Base-by-base conservation (phyloP, 352 stramenopile genomes). In the Globisporangium cystogenes region DNA sequence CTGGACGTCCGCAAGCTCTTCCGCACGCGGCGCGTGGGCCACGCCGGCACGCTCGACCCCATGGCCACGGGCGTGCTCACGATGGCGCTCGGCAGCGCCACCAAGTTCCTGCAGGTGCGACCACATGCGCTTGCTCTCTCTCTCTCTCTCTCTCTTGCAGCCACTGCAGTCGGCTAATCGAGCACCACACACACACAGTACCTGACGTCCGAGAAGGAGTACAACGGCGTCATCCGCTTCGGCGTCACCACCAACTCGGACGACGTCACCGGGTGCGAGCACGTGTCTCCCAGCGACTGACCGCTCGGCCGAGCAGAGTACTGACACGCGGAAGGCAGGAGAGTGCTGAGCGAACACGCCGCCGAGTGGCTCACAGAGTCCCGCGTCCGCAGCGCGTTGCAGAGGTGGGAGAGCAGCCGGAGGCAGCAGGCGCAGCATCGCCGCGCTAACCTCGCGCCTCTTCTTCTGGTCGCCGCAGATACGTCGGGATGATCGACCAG, bases 21-120 rank as follows among this genome's bases (percentile, higher is more conserved):
- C 45, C 70, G 74, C 52, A 93, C 76, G 29, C 73, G 68, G 20
- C 76, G 81, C 42, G 72, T 95, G 12, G 86, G 86, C 39, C 86
- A 95, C 50, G 82, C 72, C 40, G 86, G 86, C 31, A 95, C 86
- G 53, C 66, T 95, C n/a, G 86, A 95, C 61, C 86, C 86, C 12
- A 93, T 95, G 82, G 86, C 86, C 20, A 94, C 83, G 31, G 86
- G 86, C 23, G 86, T 95, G 49, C 68, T 95, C 40, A 82, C 82
- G 24, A 66, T 94, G 65, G 86, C 83, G 23, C 59, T 95, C 26
- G 84, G 84, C 37, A 68, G 76, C 33, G 86, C 86, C 21, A 95
- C 86, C 52, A 88, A 79, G 54, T 92, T 94, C 70, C 65, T 95
- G 36, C 77, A 84, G 67, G 41, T 20, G 24, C 31, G 26, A 14